phyloP scores from a whole-genome alignment of 768 basidiomycete genomes.

The Collybia sordida region DNA sequence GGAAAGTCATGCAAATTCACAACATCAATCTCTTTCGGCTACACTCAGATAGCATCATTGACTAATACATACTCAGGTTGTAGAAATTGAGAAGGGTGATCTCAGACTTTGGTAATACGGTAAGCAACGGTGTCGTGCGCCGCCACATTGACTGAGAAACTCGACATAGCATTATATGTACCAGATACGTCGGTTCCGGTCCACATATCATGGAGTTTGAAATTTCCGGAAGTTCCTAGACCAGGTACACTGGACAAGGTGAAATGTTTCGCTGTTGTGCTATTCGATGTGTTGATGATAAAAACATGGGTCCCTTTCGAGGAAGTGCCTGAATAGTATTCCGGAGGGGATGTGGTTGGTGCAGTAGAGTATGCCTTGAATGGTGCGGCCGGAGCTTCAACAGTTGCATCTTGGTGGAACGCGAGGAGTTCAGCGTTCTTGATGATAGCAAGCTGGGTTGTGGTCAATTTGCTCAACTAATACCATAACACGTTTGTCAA shows the following conservation, averaged over 20 bases:
- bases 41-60: no score
- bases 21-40: no score
- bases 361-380: slow-evolving; percentile 42
- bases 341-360: slow-evolving; percentile 43
- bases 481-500: background rate
- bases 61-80: no score
- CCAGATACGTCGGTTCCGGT: slow-evolving; percentile 39
- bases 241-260: slow-evolving; percentile 47
- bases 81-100: background rate
- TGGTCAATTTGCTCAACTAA: slow-evolving; percentile 40
- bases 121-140: slow-evolving; percentile 56
- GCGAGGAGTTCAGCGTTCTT: slow-evolving; percentile 52
- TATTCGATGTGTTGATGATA: slow-evolving; percentile 46
- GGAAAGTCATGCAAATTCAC: no score
- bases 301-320: slow-evolving; percentile 53
- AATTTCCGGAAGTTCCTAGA: slow-evolving; percentile 33
- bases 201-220: slow-evolving; percentile 58
- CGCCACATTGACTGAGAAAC: slow-evolving; percentile 39
- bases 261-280: slow-evolving; percentile 42
- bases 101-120: slow-evolving; percentile 29
- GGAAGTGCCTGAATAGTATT: slow-evolving; percentile 51
- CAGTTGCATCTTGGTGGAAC: slow-evolving; percentile 48
- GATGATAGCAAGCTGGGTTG: slow-evolving; percentile 45
- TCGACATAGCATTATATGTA: slow-evolving; percentile 31
- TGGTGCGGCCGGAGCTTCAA: slow-evolving; percentile 47